Base-by-base conservation (phyloP, 257 asterid species). In the Nicotiana tomentosiformis region DNA sequence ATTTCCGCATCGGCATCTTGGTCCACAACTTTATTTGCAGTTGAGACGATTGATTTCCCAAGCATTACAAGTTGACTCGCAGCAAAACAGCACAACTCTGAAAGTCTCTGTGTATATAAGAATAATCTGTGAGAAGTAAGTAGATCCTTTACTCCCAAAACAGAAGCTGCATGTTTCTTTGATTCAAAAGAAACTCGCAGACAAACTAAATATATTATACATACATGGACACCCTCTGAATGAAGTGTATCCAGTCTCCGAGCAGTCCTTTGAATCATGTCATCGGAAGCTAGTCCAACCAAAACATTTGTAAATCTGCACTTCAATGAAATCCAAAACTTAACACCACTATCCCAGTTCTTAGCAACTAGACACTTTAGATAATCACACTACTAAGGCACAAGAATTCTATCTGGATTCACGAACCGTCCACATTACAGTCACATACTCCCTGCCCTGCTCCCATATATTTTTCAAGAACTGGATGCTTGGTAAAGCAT, bases 201-300 rank as follows among this genome's bases (percentile, higher is more conserved):
- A 61, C 74, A 5, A 80, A 81, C 53, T 29, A 80, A 65, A 65
- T 56, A 78, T 81, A 67, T 79, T 81, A 67, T 79, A 77, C 98
- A 67, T 93, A 96, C 99, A 88, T 96, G 99, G 86, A 96, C 93
- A 82, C 99, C 97, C 94, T 96, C 99, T 77, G 98, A 94, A 86
- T 96, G 98, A 88, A 96, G 97, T 87, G 94, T 84, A 84, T 94
- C 99, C 81, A 96, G 97, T 86, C 99, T 92, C 77, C 98, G 94
- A 66, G 93, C 85, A 80, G 96, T 93, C 89, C 90, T 89, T 84
- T 92, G 98, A 84, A 88, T 77, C 69, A 92, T 84, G 86, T 96
- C 99, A 89, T 82, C 90, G 51, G 96, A 93, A 78, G 97, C 84
- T 82, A 89, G 88, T 84, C 98, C 99, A 83, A 93, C 88, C 88